These are phyloP conservation scores for Colletotrichum chrysophilum DNA, from an alignment of 2,329 filamentous ascomycete genomes.

Conservation along the genomic window DNA sequence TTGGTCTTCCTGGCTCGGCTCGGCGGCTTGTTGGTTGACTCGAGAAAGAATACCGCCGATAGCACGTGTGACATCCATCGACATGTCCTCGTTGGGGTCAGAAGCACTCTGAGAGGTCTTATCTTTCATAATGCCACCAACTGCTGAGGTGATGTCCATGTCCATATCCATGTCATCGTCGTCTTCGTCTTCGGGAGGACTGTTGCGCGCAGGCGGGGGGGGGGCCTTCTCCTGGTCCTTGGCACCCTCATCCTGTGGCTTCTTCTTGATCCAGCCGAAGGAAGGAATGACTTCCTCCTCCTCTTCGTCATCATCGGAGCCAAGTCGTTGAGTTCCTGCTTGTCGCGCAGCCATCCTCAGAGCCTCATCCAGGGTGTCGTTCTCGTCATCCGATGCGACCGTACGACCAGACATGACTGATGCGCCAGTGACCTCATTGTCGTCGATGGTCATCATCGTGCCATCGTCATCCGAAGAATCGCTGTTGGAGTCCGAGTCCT, in stretches of 20 bases:
- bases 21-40: slow-evolving; percentile 11
- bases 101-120: slow-evolving; percentile 46
- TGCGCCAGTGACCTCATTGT: slow-evolving; percentile 76
- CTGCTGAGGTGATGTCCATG: slow-evolving; percentile 62
- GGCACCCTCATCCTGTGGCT: slow-evolving; percentile 33
- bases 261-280: slow-evolving; percentile 76
- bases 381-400: slow-evolving; percentile 57
- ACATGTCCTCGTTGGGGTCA: slow-evolving; percentile 71
- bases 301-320: slow-evolving; percentile 47
- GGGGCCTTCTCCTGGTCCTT: slow-evolving; percentile 52
- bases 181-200: slow-evolving; percentile 6
- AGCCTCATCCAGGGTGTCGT: slow-evolving; percentile 77
- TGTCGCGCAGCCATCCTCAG: slow-evolving; percentile 75
- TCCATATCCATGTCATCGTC: slow-evolving; percentile 51
- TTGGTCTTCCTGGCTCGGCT: slow-evolving; percentile 53
- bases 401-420: slow-evolving; percentile 68
- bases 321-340: slow-evolving; percentile 75
- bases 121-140: slow-evolving; percentile 55
- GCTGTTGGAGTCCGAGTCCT: slow-evolving; percentile 44
- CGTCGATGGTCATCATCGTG: slow-evolving; percentile 82
- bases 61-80: slow-evolving; percentile 91
- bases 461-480: slow-evolving; percentile 74
- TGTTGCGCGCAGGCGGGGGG: background rate
- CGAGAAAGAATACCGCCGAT: slow-evolving; percentile 78
- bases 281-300: slow-evolving; percentile 78